phyloP scores from a whole-genome alignment of 192 early-diverging fungal genomes.

The Backusella luteola region DNA sequence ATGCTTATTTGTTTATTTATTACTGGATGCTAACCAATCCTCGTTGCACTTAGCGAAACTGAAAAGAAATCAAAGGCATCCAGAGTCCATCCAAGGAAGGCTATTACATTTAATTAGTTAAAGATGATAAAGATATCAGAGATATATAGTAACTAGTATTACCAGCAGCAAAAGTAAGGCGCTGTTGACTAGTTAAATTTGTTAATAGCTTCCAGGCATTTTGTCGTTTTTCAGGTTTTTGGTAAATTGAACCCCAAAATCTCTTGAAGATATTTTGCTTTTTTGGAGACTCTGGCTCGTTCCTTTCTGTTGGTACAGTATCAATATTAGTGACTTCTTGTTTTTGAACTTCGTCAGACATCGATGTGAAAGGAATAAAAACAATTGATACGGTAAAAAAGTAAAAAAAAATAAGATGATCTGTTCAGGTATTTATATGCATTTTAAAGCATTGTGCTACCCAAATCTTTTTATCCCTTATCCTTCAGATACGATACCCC shows the following conservation, averaged over 20 bases:
- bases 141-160: background rate
- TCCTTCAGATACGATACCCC: background rate
- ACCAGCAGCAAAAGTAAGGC: slow-evolving; percentile 32
- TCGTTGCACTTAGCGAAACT: slow-evolving; percentile 53
- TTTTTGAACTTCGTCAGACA: background rate
- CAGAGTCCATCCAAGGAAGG: slow-evolving; percentile 70
- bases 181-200: slow-evolving; percentile 18
- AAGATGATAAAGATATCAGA: background rate
- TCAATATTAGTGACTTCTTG: background rate
- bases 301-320: background rate
- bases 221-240: slow-evolving; percentile 25
- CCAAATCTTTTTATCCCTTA: background rate
- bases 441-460: background rate
- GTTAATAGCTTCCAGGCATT: slow-evolving; percentile 31
- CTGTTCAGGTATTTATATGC: background rate
- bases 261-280: background rate
- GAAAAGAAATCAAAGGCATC: slow-evolving; percentile 74
- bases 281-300: background rate
- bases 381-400: background rate
- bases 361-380: background rate
- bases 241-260: slow-evolving; percentile 17
- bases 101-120: slow-evolving; percentile 1
- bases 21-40: slow-evolving; percentile 34
- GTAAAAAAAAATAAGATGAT: background rate
- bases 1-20: background rate